Base-by-base conservation (phyloP, 2,329 filamentous ascomycete genomes). In the Metarhizium guizhouense region DNA sequence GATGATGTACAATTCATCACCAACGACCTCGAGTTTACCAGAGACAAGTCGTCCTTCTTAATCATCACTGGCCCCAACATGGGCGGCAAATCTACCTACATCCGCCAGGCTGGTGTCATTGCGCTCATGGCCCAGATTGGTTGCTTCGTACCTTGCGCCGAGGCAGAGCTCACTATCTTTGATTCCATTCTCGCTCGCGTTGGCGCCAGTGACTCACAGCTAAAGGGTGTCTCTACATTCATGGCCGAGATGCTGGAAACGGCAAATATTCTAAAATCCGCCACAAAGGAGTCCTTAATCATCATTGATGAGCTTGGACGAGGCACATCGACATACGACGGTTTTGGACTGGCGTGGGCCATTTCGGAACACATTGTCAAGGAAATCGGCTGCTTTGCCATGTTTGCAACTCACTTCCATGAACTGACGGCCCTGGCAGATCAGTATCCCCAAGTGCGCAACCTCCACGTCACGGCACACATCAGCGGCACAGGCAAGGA, bases 171-270 rank as follows among this genome's bases (percentile, higher is more conserved):
- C 48, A 95, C 90, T 16, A 91, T 99, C 57, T 99, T 96, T 69
- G 94, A 99, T 74, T 94, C 90, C 59, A 96, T 99, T 59, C 86
- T 99, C 43, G 94, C 95, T 0, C 88, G 94, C 63, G 94, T 99
- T 0, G 94, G 95, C 47, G 95, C 94, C 6, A 94, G 88, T 63
- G 95, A 99, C 72, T 95, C 90, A 6, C 94, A 97, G 71, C 86
- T 99, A 60, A 97, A 97, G 73, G 94, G 94, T 40, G 94, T 99
- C 2, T 96, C 90, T 3, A 99, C 94, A 0, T 99, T 99, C 72
- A 99, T 99, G 95, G 94, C 94, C 2, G 94, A 99, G 74, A 99
- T 99, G 94, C 82, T 99, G 25, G 94, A 99, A 70, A 99, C 94
- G 1, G 91, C 94, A 62, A 97, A 97, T 69, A 99, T 99, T 61